A percentile compares a stretch with the other conserved stretches of the same genome.
Evolutionary conservation across 148 eudicot species (phyloP).

Genomic region (Linanthus parryae): DNA sequence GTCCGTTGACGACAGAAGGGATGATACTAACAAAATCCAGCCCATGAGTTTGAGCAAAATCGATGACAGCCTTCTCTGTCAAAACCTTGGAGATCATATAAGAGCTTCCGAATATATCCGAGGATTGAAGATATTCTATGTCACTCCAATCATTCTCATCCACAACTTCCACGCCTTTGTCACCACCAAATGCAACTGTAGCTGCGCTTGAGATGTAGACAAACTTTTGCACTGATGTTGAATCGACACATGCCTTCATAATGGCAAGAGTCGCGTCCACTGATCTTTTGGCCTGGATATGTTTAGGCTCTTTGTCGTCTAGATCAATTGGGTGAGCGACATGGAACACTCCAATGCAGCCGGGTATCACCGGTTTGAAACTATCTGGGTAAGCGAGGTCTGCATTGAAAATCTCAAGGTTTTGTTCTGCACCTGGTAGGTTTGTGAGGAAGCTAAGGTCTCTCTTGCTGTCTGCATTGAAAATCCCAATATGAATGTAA

Average conservation of each 20-base stretch:
- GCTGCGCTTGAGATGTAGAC: constrained; percentile 37
- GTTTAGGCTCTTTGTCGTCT: constrained; percentile 27
- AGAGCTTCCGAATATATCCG: constrained; percentile 6
- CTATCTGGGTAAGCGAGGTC: no score
- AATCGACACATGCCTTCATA: constrained; percentile 25
- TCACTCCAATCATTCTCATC: constrained; percentile 38
- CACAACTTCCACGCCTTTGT: not conserved
- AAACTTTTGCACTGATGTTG: constrained; percentile 37
- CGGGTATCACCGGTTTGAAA: constrained; percentile 26
- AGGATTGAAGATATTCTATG: constrained; percentile 14
- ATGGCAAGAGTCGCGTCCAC: constrained; percentile 23
- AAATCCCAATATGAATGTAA: not conserved
- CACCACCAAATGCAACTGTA: constrained; percentile 12
- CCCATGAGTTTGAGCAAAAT: constrained; percentile 31
- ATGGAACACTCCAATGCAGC: constrained; percentile 50
- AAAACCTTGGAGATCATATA: constrained; percentile 33
- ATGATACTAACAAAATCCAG: constrained; percentile 32
- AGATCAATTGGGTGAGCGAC: constrained; percentile 33
- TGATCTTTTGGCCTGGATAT: constrained; percentile 19
- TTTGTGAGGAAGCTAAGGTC: constrained; percentile 40
- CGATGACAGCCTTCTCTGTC: constrained; percentile 36
- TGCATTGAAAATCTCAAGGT: no score
- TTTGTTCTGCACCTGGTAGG: constrained; percentile 35
- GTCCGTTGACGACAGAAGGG: constrained; percentile 35
- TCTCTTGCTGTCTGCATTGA: constrained; percentile 21